Evolutionary conservation across 129 eudicot species (phyloP), one percentile per base, ranked within the genome.

Genomic region (Logfia minima): DNA sequence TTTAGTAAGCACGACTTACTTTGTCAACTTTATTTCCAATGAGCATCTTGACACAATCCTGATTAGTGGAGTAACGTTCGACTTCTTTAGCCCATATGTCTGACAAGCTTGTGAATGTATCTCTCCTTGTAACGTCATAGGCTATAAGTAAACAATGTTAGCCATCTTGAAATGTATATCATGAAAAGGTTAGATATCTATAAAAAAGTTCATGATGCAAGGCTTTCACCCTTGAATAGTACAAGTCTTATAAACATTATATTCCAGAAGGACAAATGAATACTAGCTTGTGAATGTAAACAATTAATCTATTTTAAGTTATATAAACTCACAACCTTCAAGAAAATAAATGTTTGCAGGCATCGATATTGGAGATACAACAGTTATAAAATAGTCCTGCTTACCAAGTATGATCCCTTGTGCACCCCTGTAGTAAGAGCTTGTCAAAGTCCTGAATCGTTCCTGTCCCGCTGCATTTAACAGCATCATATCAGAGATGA

Each of bases 391-490:
- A 31, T 2, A 16, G 29, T 18, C 29, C 34, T 55, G 77, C 37
- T 60, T 82, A 92, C 97, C 96, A 68, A 87, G 87, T 78, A 92
- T 80, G 8, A 92, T 92, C 21, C 92, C 96, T 10, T 92, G 97
- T 23, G 97, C 96, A 67, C 92, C 92, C 84, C 96, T 85, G 43
- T 92, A 89, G 75, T 91, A 91, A 22, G 97, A 92, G 83, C 89
- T 85, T 62, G 97, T 92, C 80, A 92, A 61, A 39, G 97, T 87
- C 86, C 97, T 92, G 80, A 92, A 92, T 81, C 90, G 82, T 78
- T 91, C 97, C 70, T 92, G 97, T 75, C 97, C 97, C 64, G 97
- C 96, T 92, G 92, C 77, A 83, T 68, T 53, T 71, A 62, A 78
- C 45, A 64, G 10, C 45, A 70, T 23, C 23, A 66, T 11, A 41